These are phyloP conservation scores for Obba rivulosa DNA, from an alignment of 768 basidiomycete genomes.

Conservation along the genomic window DNA sequence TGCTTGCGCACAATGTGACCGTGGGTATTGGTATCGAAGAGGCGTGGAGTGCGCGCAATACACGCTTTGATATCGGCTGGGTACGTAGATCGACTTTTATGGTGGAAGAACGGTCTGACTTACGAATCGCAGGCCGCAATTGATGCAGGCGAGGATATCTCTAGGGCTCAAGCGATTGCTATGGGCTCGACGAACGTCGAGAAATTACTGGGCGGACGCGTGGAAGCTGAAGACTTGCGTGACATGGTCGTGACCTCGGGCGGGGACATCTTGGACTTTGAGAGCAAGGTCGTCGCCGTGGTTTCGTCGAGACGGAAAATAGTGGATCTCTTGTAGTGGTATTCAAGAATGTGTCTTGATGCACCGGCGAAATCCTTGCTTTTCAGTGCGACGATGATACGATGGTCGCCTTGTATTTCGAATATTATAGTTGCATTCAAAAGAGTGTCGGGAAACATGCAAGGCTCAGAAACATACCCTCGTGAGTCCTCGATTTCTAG, in stretches of 20 bases:
- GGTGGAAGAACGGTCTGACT: not conserved
- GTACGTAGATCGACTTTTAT: constrained; percentile 27
- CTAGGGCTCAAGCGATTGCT: constrained; percentile 30
- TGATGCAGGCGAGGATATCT: constrained; percentile 21
- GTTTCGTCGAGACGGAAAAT: constrained; percentile 25
- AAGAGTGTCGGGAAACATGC: constrained; percentile 1
- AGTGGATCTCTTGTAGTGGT: constrained; percentile 19
- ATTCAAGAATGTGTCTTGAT: not conserved
- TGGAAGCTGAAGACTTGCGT: constrained; percentile 2
- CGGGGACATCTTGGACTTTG: constrained; percentile 30
- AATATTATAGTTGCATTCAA: not conserved
- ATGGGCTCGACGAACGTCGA: constrained; percentile 41
- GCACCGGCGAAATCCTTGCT: not conserved
- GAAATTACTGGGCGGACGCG: constrained; percentile 29
- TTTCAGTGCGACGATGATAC: not conserved
- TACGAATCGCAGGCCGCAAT: constrained; percentile 8
- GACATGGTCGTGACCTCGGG: constrained; percentile 29
- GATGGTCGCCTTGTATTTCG: not conserved
- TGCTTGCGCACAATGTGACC: constrained; percentile 65
- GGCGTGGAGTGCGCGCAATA: constrained; percentile 69
- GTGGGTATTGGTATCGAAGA: constrained; percentile 65
- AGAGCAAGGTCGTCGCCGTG: constrained; percentile 34
- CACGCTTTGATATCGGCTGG: constrained; percentile 81
- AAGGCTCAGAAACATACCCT: too few species aligned
- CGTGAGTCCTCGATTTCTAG: too few species aligned